Conservation (phyloP, 345 rosid species). For the Eucalyptus coolabah region DNA sequence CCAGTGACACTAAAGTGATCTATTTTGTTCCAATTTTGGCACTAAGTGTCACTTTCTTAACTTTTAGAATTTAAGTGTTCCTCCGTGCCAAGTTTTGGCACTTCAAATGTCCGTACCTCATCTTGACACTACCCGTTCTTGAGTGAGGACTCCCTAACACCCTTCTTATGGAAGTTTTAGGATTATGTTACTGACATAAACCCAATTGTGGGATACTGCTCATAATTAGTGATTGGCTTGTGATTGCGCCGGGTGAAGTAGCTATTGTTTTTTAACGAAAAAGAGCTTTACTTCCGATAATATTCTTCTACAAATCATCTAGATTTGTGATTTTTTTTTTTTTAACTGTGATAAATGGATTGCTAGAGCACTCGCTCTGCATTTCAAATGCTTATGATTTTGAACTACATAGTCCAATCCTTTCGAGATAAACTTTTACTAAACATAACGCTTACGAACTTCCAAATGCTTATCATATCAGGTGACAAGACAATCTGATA, state of each 20-base stretch:
- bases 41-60: too few species aligned
- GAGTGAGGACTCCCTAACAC: not conserved
- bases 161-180: not conserved
- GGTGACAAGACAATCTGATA: not conserved
- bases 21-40: too few species aligned
- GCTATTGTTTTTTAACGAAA: not conserved
- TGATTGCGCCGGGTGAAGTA: not conserved
- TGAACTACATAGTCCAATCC: too few species aligned
- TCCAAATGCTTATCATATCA: not conserved
- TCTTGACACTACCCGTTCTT: not conserved
- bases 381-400: too few species aligned
- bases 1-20: too few species aligned
- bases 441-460: not conserved
- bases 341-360: not conserved
- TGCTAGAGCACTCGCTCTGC: too few species aligned
- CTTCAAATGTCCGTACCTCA: too few species aligned
- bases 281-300: not conserved
- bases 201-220: conserved; percentile 12
- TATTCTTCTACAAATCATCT: not conserved
- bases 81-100: too few species aligned
- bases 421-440: not conserved
- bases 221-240: not conserved
- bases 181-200: conserved; percentile 26
- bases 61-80: too few species aligned
- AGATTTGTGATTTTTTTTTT: not conserved